phyloP scores from a whole-genome alignment of 108 stramenopile species.

The Fragilaria radians region DNA sequence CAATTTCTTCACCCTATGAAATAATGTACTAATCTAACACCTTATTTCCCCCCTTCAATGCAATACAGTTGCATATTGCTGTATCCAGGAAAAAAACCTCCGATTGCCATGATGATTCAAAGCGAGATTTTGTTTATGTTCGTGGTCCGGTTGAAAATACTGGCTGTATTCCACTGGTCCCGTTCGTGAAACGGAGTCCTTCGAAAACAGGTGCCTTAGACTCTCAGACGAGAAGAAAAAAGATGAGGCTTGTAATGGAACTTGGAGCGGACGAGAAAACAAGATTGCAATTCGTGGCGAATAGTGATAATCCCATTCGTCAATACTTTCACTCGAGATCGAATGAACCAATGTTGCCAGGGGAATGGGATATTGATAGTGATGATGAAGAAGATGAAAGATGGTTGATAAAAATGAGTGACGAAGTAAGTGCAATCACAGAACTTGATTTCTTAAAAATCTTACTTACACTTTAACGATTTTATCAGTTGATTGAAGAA shows the following conservation, averaged over 20 bases:
- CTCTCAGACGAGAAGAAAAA: slow-evolving; percentile 5
- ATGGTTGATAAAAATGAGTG: slow-evolving; percentile 10
- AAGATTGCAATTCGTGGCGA: background rate
- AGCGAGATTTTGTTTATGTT: slow-evolving; percentile 8
- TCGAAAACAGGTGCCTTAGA: slow-evolving; percentile 4
- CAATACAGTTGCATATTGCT: background rate
- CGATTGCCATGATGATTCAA: background rate
- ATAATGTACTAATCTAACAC: too few species aligned
- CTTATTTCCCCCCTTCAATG: background rate
- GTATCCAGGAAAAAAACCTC: background rate
- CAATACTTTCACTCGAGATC: slow-evolving; percentile 15
- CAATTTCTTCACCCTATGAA: too few species aligned
- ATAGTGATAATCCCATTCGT: slow-evolving; percentile 1
- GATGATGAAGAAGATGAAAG: slow-evolving; percentile 12
- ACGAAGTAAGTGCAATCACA: background rate
- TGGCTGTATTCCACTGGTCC: background rate
- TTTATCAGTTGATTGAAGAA: slow-evolving; percentile 35
- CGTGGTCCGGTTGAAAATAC: background rate
- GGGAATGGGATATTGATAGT: slow-evolving; percentile 16
- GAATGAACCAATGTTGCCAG: slow-evolving; percentile 7
- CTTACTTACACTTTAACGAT: too few species aligned
- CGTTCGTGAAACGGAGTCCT: slow-evolving; percentile 7
- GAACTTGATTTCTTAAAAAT: too few species aligned
- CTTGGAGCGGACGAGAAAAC: slow-evolving; percentile 1
- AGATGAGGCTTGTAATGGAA: slow-evolving; percentile 3